Base-by-base conservation (phyloP, 2,329 filamentous ascomycete species). In the Neophaeococcomyces mojaviensis region DNA sequence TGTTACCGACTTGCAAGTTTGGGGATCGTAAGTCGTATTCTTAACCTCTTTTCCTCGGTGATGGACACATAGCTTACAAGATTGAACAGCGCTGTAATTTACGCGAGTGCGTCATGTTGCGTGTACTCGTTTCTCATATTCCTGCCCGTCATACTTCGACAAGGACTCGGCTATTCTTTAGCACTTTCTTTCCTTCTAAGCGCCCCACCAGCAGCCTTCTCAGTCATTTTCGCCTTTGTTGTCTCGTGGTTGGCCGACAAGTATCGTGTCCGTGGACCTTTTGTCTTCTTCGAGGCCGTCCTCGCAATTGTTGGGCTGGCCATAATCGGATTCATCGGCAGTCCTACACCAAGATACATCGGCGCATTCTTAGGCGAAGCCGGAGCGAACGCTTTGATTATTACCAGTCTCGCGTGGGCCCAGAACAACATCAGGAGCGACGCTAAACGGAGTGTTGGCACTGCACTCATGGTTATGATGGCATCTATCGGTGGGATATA, bases 351-450 rank as follows among this genome's bases (percentile, higher is more conserved):
- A 6, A 76, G 83, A 33, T 88, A 86, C 64, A 79, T 86, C 50
- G 85, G 84, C 45, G 74, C 86, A 46, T 88, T 88, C 67, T 67
- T 88, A 36, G 74, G 79, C 15, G 82, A 82, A 0, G 84, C 84
- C 0, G 86, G 84, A 4, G 79, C 81, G 50, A 87, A 88, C 63
- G 76, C 81, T 53, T 90, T 90, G 60, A 72, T 89, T 3, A 86
- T 88, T 0, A 72, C 79, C 2, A 71, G 77, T 39, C 79, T 94
- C 69, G 76, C 85, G 0, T 90, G 86, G 67, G 86, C 89, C 67
- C 84, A 85, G 36, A 92, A 90, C 67, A 94, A 94, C 65, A 82
- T 94, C 58, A 79, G 85, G 39, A 87, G 86, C 0, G 86, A 92
- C 66, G 92, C 86, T 85, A 92, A 89, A 68, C 78, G 87, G 33